Conservation (phyloP, 2,329 filamentous ascomycete species). For the Sordariomycetes sp. region DNA sequence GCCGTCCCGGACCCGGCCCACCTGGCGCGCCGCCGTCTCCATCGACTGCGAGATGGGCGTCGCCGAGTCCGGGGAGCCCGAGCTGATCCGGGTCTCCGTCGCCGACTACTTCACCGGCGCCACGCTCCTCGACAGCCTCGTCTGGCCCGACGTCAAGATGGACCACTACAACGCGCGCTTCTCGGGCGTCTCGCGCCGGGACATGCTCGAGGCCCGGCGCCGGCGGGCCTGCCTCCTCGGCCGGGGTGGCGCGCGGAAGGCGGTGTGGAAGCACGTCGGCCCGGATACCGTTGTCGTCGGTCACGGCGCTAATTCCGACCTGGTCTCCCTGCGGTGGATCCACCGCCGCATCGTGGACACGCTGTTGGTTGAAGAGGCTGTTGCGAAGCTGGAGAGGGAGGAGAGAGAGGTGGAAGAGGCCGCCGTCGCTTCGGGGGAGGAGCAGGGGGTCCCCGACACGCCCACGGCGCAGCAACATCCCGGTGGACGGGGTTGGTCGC, state of each 20-base stretch:
- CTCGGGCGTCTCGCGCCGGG: conserved; percentile 32
- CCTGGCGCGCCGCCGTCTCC: conserved; percentile 19
- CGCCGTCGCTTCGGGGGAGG: not conserved
- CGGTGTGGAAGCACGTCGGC: conserved; percentile 31
- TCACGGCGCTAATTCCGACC: conserved; percentile 30
- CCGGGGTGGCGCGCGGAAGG: conserved; percentile 25
- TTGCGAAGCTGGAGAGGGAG: conserved; percentile 4
- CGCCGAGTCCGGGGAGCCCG: conserved; percentile 27
- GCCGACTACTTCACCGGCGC: conserved; percentile 39
- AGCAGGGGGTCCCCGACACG: conserved; percentile 13
- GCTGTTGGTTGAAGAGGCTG: conserved; percentile 18
- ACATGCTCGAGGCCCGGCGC: conserved; percentile 24
- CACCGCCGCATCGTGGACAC: conserved; percentile 35
- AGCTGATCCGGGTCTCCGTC: conserved; percentile 39
- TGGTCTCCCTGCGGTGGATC: conserved; percentile 34
- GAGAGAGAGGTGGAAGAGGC: not conserved
- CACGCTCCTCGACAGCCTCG: conserved; percentile 37
- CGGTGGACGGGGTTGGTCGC: not conserved
- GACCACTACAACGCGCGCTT: conserved; percentile 35
- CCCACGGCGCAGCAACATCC: too few relatives aligned
- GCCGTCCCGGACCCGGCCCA: not conserved
- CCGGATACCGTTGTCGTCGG: conserved; percentile 35
- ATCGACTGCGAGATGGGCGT: conserved; percentile 49
- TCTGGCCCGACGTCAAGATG: conserved; percentile 34
- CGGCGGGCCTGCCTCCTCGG: conserved; percentile 26